Evolutionary conservation across 2,329 filamentous ascomycete genomes (phyloP).

Genomic region (Fusarium sp.): DNA sequence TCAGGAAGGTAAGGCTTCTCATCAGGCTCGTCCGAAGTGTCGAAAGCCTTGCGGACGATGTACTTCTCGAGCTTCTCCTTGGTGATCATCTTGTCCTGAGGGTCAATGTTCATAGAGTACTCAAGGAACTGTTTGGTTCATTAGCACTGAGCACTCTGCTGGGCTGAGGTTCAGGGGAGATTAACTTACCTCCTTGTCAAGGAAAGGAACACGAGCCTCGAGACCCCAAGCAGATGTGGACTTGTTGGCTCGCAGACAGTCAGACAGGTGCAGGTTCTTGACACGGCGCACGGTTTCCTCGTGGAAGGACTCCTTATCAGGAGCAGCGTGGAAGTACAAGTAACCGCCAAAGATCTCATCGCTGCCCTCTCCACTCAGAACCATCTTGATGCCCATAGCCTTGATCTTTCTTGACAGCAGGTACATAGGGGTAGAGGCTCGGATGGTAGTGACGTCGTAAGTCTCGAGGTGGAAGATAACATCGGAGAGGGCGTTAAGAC

Average conservation of each 20-base stretch:
- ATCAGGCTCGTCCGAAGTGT: constrained; percentile 86
- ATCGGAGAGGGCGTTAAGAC: constrained; percentile 94
- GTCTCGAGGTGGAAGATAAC: constrained; percentile 98
- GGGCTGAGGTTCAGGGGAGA: not conserved
- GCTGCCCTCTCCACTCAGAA: constrained; percentile 93
- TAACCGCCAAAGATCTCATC: constrained; percentile 99
- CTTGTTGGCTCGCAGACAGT: constrained; percentile 98
- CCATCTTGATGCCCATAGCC: constrained; percentile 99
- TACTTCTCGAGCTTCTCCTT: constrained; percentile 94
- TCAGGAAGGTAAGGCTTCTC: constrained; percentile 91
- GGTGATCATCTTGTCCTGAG: constrained; percentile 94
- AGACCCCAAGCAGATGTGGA: constrained; percentile 98
- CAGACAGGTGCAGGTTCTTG: constrained; percentile 96
- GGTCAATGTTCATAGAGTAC: constrained; percentile 92
- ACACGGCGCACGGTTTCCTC: constrained; percentile 93
- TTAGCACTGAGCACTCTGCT: constrained; percentile 33
- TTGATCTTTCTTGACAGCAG: constrained; percentile 98
- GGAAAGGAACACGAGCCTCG: constrained; percentile 96
- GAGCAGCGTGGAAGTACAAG: constrained; percentile 97
- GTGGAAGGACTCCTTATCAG: constrained; percentile 92
- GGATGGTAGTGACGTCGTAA: constrained; percentile 98
- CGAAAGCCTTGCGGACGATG: constrained; percentile 97
- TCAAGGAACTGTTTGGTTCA: constrained; percentile 77
- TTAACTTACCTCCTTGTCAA: constrained; percentile 82
- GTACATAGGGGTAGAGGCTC: constrained; percentile 99